Base-by-base conservation (phyloP, 2,329 filamentous ascomycete genomes). In the Colletotrichum australisinense region DNA sequence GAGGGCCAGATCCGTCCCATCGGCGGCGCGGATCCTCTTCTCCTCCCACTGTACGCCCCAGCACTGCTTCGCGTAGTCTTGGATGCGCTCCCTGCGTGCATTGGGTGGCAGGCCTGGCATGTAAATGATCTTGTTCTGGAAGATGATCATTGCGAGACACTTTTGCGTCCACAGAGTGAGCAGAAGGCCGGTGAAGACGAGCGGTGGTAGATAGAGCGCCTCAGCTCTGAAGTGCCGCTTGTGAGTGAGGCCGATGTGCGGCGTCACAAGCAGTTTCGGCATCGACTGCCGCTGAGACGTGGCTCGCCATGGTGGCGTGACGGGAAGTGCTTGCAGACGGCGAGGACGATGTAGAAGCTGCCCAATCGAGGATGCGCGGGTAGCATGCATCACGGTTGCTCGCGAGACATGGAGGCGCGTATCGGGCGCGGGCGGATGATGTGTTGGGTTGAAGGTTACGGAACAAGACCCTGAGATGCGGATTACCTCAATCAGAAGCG, bases 51-150 rank as follows among this genome's bases (percentile, higher is more conserved):
- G 73, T n/a, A 95, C 84, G 0, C 90, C 90, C 30, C 83, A 84
- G 75, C 92, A 94, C 49, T 88, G 85, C 4, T 81, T 79, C 30
- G 84, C 84, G 78, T 94, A 95, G 76, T 93, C 90, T 3, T 84
- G 83, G 49, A 95, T 92, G 69, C 83, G 90, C 83, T 95, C 92
- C 28, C 88, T 86, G 19, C 93, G 88, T 0, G 93, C 87, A 78
- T 93, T 93, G 2, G 93, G 93, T 22, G 93, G 93, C 63, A 95
- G 83, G 58, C 92, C 93, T 0, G 93, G 93, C 85, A 95, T 94
- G 82, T 95, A 95, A 72, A 95, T 93, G 79, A 95, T 94, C 79
- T 93, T 92, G 78, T 95, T 94, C 82, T 95, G 94, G 79, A 95
- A 93, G 5, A 93, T 76, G 32, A 96, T 86, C 83, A 95, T 90